phyloP scores from a whole-genome alignment of 805 yeast genomes.

The Candida glaebosa region DNA sequence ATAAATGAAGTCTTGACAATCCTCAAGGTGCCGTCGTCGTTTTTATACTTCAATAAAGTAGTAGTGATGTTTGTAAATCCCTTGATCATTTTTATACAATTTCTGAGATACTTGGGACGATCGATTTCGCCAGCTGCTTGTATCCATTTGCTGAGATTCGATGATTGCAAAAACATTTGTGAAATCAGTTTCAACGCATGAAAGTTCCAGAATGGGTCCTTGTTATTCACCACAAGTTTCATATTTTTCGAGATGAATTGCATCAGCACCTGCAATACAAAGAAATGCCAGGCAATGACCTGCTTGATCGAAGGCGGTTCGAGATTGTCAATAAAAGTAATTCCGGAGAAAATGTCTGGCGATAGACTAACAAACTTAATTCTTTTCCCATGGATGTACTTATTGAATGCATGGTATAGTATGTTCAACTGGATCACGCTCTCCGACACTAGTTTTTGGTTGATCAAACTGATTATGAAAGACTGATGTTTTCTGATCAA shows the following conservation, averaged over 20 bases:
- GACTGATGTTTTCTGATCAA: conserved; percentile 24
- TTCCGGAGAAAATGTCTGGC: conserved; percentile 7
- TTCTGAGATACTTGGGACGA: conserved; percentile 16
- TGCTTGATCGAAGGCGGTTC: conserved; percentile 10
- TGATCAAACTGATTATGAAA: conserved; percentile 22
- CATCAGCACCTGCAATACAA: conserved; percentile 23
- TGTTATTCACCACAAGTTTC: conserved; percentile 10
- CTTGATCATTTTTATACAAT: conserved; percentile 20
- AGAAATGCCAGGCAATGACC: conserved; percentile 25
- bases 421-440: conserved; percentile 15
- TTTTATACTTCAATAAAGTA: conserved; percentile 9
- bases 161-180: conserved; percentile 13
- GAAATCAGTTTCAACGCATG: conserved; percentile 14
- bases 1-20: conserved; percentile 8
- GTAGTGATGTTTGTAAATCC: conserved; percentile 22
- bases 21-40: conserved; percentile 5
- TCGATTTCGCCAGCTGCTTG: conserved; percentile 8
- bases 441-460: conserved; percentile 10
- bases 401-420: conserved; percentile 10
- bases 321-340: conserved; percentile 8
- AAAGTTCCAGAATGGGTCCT: conserved; percentile 10
- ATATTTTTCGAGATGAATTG: conserved; percentile 19
- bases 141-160: conserved; percentile 23
- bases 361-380: neutral
- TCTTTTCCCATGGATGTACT: conserved; percentile 7